Conservation (phyloP, 495 filamentous ascomycete species). For the Viridothelium virens region DNA sequence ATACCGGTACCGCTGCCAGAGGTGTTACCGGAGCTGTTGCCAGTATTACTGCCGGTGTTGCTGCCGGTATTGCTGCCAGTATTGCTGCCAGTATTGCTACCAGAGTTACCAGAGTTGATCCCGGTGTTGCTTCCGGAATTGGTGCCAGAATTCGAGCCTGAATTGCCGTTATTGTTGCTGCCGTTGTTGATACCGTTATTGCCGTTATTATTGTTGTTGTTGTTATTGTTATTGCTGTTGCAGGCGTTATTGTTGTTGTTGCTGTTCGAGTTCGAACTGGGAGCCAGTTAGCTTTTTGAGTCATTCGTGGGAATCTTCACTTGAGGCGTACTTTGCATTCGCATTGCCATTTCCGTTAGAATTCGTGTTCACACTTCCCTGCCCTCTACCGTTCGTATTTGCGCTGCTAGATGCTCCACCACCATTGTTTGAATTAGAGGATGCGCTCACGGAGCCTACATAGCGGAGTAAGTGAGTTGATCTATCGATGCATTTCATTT, state of each 20-base stretch:
- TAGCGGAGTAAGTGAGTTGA: not conserved
- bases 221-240: conserved; percentile 5
- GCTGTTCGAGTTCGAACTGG: conserved; percentile 7
- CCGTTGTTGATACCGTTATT: not conserved
- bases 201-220: not conserved
- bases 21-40: not conserved
- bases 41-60: not conserved
- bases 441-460: not conserved
- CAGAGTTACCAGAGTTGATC: not conserved
- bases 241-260: not conserved
- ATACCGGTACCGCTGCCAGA: not conserved
- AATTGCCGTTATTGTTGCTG: not conserved
- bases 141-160: not conserved
- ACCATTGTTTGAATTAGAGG: not conserved
- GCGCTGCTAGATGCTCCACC: conserved; percentile 2
- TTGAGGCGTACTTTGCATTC: not conserved
- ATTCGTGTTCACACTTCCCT: not conserved
- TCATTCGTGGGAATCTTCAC: not conserved
- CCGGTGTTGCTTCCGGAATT: not conserved
- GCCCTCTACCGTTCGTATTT: not conserved
- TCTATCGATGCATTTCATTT: not conserved
- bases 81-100: not conserved
- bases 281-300: not conserved
- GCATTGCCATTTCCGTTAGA: conserved; percentile 7
- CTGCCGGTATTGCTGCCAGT: not conserved